Evolutionary conservation across 2,329 filamentous ascomycete genomes (phyloP), one percentile per base, ranked within the genome.

Genomic region (Alternaria angustiovoidea): DNA sequence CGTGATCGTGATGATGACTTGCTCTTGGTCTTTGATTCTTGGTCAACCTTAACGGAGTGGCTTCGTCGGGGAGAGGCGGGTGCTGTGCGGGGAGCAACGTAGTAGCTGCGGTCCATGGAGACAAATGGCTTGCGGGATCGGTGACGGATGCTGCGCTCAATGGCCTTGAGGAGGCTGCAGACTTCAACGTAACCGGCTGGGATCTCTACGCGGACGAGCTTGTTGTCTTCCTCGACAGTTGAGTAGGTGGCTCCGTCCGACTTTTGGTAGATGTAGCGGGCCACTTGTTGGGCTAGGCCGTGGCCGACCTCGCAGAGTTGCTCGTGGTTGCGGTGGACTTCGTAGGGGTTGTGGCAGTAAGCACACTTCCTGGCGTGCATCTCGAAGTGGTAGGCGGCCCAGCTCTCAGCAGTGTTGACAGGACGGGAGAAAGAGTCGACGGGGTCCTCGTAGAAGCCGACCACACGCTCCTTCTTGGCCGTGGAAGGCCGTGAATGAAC

Each of bases 331-430:
- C 72, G 75, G 75, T 80, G 76, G 57, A 80, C 79, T 34, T 80
- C 73, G 62, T 81, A 80, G 2, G 82, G 81, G 65, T 81, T 73
- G 66, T 74, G 71, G 78, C 82, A 84, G 59, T 76, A 72, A 44
- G 64, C 69, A 71, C 82, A 84, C 61, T 75, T 76, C 51, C 77
- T 76, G 36, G 81, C 81, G 71, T 84, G 82, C 59, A 72, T 75
- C 67, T 84, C 82, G 59, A 82, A 83, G 75, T 82, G 72, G 73
- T 82, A 82, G 56, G 81, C 69, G 2, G 79, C 78, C 81, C 81
- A 82, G 62, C 76, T 78, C 72, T 84, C 82, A 38, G 74, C 66
- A 5, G 70, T 68, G 59, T 76, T 79, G 38, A 80, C 69, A 28
- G 80, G 79, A 48, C 82, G 78, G 5, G 79, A 79, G 66, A 79